Evolutionary conservation across 1,284 basidiomycete species (phyloP).

Genomic region (Xanthoconium separans): DNA sequence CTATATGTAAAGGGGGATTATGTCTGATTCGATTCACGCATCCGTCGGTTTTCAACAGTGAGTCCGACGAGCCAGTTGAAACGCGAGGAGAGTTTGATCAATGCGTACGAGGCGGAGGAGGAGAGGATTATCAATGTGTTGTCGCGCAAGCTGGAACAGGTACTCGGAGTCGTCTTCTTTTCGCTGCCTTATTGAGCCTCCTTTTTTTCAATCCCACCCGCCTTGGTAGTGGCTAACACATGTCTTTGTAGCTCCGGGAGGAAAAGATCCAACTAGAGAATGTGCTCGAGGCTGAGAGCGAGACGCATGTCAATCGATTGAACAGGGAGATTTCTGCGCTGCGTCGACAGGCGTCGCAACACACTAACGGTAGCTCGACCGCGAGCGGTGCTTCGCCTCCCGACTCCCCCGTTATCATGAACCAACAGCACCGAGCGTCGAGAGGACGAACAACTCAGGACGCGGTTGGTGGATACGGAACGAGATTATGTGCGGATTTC

Average conservation of each 20-base stretch:
- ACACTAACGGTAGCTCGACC: constrained; percentile 9
- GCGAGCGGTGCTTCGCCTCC: constrained; percentile 36
- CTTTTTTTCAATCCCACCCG: neutral
- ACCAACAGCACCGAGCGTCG: constrained; percentile 52
- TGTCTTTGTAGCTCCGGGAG: constrained; percentile 56
- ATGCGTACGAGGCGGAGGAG: constrained; percentile 84
- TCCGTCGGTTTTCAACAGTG: constrained; percentile 54
- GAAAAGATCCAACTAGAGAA: constrained; percentile 84
- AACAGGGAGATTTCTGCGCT: constrained; percentile 68
- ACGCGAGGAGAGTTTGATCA: constrained; percentile 72
- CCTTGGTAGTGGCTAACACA: neutral
- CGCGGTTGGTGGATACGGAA: constrained; percentile 65
- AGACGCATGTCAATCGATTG: constrained; percentile 73
- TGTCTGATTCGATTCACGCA: constrained; percentile 66
- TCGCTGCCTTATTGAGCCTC: too few relatives aligned
- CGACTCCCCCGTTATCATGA: constrained; percentile 34
- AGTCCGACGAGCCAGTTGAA: constrained; percentile 51
- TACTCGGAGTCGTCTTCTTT: constrained; percentile 32
- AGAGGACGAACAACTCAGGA: constrained; percentile 73
- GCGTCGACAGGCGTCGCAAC: constrained; percentile 48
- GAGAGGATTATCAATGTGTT: constrained; percentile 80
- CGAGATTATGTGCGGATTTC: constrained; percentile 69
- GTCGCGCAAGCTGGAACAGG: constrained; percentile 77
- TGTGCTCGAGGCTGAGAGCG: constrained; percentile 74
- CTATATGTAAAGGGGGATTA: constrained; percentile 18